Evolutionary conservation across 1,284 basidiomycete species (phyloP), one percentile per base, ranked within the genome.

Genomic region (Ceratobasidium sp.): DNA sequence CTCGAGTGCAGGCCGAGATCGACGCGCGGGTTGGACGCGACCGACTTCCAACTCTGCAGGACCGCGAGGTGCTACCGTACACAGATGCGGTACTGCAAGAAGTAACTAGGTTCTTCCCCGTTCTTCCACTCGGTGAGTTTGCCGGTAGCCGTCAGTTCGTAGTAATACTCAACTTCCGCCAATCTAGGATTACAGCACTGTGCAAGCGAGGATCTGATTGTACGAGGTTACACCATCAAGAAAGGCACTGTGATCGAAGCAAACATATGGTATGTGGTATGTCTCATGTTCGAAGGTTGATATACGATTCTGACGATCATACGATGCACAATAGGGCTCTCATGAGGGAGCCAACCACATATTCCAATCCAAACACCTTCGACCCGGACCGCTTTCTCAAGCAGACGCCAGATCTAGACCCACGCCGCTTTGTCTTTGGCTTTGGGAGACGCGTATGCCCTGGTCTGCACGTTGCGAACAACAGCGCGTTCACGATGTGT

Each of bases 11-110:
- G 37, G 68, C 44, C 6, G 77, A 78, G 51, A 62, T 78, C 5
- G 77, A 78, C 34, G 13, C 51, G 11, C 57, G 64, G 43, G 61
- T 78, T 29, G 77, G 77, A 13, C 56, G 56, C 6, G 74, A 76
- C 5, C 56, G 77, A 9, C 44, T 78, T 25, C 77, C 77, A 2
- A 70, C 19, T 2, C 46, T 78, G 22, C 11, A 67, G 3, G 77
- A 76, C 67, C 61, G 71, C 1, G 65, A 67, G 8, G 29, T 64
- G 1, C 37, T 81, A 11, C 78, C 79, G 3, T 81, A 81, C 68
- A 64, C 80, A 7, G 71, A 77, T 11, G 78, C 78, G 5, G 77
- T 81, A n/a, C 37, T 80, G 34, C 79, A 81, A 43, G 81, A 76
- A 34, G 73, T 78, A 0, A 73, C 57, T 8, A 49, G 76, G 19